These are phyloP conservation scores for Rhodotorula sp. DNA, from an alignment of 1,284 basidiomycete genomes.

Conservation along the genomic window DNA sequence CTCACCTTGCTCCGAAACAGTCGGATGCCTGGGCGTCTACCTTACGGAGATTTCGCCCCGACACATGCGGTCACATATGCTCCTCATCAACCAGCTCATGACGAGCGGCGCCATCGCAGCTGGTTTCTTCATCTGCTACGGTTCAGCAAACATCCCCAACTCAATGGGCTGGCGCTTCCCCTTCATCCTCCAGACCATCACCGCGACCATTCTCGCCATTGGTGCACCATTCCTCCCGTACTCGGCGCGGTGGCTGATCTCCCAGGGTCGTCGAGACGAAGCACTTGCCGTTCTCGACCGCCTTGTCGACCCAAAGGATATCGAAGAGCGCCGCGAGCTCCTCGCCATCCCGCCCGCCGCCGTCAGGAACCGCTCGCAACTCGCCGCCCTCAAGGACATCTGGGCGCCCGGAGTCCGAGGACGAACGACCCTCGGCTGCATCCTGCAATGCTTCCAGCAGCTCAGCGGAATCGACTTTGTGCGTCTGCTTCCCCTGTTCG, in stretches of 20 bases:
- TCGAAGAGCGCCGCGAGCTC: conserved; percentile 44
- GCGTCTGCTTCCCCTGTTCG: not conserved
- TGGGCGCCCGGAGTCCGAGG: conserved; percentile 34
- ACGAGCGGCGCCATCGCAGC: conserved; percentile 36
- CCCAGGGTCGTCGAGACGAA: conserved; percentile 53
- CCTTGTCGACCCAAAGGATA: conserved; percentile 47
- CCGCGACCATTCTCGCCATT: conserved; percentile 53
- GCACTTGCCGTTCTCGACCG: conserved; percentile 49
- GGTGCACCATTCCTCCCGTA: conserved; percentile 58
- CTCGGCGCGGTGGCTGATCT: conserved; percentile 57
- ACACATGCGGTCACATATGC: conserved; percentile 19
- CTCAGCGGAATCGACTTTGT: conserved; percentile 17
- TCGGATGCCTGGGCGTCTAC: conserved; percentile 23
- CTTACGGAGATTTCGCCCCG: conserved; percentile 29
- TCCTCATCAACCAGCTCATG: conserved; percentile 14
- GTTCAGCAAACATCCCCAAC: conserved; percentile 50
- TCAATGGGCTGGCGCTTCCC: conserved; percentile 58
- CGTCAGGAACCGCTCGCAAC: too few relatives aligned
- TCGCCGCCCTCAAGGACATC: conserved; percentile 21
- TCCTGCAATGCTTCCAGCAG: conserved; percentile 47
- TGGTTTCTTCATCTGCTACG: conserved; percentile 59
- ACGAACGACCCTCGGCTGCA: conserved; percentile 55
- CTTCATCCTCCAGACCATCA: conserved; percentile 54
- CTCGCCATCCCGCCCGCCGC: conserved; percentile 16
- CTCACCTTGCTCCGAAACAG: not conserved